A percentile compares a stretch with the other conserved stretches of the same genome.
These are phyloP conservation scores for Desmodesmus armatus DNA, from an alignment of 139 green algal genomes.

Conservation along the genomic window DNA sequence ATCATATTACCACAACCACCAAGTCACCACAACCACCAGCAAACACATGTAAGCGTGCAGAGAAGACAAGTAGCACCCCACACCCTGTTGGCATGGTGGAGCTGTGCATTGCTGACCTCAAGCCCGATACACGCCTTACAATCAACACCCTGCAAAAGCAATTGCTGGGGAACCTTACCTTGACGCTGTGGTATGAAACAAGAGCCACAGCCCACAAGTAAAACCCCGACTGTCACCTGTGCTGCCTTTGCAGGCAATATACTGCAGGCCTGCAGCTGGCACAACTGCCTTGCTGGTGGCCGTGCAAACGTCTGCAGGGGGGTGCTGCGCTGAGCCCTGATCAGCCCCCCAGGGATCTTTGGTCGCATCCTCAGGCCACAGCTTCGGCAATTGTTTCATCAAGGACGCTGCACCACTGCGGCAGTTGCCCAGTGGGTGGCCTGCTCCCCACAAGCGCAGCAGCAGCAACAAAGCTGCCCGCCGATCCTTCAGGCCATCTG, in stretches of 20 bases:
- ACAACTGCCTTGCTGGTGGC: not conserved
- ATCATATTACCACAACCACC: not conserved
- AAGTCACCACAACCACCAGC: not conserved
- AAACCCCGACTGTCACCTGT: constrained; percentile 66
- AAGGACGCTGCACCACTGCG: constrained; percentile 14
- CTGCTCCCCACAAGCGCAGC: constrained; percentile 42
- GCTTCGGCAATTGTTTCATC: not conserved
- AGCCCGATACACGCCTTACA: no score
- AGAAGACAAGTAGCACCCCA: not conserved
- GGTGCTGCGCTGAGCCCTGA: no score
- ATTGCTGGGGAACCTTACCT: constrained; percentile 40
- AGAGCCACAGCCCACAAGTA: constrained; percentile 83
- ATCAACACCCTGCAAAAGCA: not conserved
- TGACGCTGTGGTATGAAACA: constrained; percentile 74
- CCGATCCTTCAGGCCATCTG: constrained; percentile 54
- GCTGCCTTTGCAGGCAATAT: constrained; percentile 62
- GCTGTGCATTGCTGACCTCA: no score
- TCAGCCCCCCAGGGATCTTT: no score
- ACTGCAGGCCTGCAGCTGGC: constrained; percentile 25
- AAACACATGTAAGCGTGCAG: not conserved
- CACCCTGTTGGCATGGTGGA: not conserved
- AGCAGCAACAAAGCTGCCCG: constrained; percentile 63
- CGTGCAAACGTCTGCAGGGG: no score
- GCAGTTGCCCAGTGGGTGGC: constrained; percentile 51
- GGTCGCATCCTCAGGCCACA: constrained; percentile 9